Evolutionary conservation across 75 land plant species (phyloP), one percentile per base, ranked within the genome.

Genomic region (Adiantum capillusveneris): DNA sequence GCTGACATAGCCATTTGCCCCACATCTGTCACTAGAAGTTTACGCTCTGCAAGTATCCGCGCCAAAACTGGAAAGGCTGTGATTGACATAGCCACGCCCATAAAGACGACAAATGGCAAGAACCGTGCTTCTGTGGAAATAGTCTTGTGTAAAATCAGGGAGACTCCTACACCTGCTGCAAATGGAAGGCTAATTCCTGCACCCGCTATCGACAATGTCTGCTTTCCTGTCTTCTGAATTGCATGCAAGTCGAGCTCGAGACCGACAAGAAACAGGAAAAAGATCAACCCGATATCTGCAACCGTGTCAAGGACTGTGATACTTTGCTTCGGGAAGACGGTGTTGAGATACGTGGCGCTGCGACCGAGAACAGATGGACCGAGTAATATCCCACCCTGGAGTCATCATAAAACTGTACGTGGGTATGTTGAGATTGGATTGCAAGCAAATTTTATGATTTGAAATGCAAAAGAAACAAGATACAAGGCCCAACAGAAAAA

Each of bases 31-130:
- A 71, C 81, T 43, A 88, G 80, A 28, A 88, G 81, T 61, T 79
- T 81, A n/a, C 83, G 64, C 79, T 88, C 94, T 29, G 88, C 85
- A 9, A 88, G 76, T 48, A 84, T 81, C 24, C 88, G 71, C n/a
- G 85, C 93, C 3, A 88, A 75, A 24, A 88, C 82, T 9, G 93
- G 88, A 71, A 84, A 88, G 17, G 93, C 85, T n/a, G 88, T 84
- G 65, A 81, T 75, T 25, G 94, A 79, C 26, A 84, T 57, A 13
- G 85, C 74, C 19, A 88, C 79, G 12, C 94, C 75, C 52, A 71
- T 57, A 54, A 67, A 66, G 1, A 34, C 26, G 5, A 39, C 71
- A 12, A 36, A 44, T 39, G 60, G 45, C 43, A 44, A 48, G 44
- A 59, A 44, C 19, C 72, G 72, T 65, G 64, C 17, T 44, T 59